Conservation (phyloP, 1,284 basidiomycete genomes). For the Puccinia novopanici region DNA sequence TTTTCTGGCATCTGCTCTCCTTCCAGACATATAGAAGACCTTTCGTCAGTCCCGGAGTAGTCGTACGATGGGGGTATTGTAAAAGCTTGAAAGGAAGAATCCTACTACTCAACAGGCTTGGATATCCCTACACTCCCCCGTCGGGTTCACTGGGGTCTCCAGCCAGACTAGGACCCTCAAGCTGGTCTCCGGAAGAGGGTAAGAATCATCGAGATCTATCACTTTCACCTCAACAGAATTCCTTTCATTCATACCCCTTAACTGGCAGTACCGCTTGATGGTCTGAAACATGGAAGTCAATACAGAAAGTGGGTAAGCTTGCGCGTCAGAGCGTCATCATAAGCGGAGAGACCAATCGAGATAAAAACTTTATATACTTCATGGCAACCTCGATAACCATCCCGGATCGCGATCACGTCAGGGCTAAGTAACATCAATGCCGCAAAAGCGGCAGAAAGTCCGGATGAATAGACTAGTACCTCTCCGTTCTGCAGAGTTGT, state of each 20-base stretch:
- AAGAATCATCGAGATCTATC: constrained; percentile 44
- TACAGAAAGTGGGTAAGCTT: neutral
- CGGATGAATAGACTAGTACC: constrained; percentile 46
- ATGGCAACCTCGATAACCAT: constrained; percentile 45
- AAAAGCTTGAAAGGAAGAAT: neutral
- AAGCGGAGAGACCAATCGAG: neutral
- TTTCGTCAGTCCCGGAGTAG: neutral
- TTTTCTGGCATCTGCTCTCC: constrained; percentile 59
- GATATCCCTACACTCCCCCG: constrained; percentile 55
- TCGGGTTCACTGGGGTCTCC: constrained; percentile 59
- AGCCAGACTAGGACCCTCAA: constrained; percentile 58
- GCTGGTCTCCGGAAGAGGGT: constrained; percentile 30
- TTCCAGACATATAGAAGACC: neutral
- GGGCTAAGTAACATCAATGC: constrained; percentile 17
- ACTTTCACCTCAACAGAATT: constrained; percentile 46
- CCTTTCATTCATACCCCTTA: constrained; percentile 42
- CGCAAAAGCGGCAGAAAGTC: constrained; percentile 40
- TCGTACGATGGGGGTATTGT: neutral
- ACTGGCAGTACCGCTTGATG: constrained; percentile 43
- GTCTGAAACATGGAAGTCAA: neutral
- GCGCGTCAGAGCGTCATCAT: neutral
- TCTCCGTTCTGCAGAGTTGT: constrained; percentile 35
- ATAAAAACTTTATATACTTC: constrained; percentile 25
- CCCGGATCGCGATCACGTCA: constrained; percentile 45
- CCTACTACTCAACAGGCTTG: constrained; percentile 22